Percentiles rank a stretch among this genome's conserved stretches.
Conservation (phyloP, 306 rosid species). For the Abrus precatorius region DNA sequence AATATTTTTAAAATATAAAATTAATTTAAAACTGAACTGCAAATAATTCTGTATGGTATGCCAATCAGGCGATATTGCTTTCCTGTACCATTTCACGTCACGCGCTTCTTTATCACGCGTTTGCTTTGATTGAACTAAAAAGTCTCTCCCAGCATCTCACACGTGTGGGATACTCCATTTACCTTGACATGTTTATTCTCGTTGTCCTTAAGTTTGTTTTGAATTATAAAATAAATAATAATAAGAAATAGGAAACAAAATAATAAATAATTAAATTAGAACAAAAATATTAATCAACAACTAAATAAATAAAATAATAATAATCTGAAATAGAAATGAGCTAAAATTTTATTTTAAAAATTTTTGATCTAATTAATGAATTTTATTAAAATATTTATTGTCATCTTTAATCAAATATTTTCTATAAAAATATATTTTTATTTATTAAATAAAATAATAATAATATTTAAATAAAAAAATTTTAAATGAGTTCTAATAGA, state of each 20-base stretch:
- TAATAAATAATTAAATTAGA: neutral
- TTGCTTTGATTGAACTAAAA: neutral
- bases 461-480: no score
- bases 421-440: no score
- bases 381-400: slow-evolving; percentile 22
- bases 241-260: neutral
- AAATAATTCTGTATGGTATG: no score
- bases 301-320: neutral
- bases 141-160: slow-evolving; percentile 11
- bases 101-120: no score
- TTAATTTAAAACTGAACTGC: no score
- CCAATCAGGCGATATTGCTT: no score
- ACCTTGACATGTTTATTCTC: slow-evolving; percentile 3
- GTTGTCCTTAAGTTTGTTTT: neutral
- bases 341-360: neutral
- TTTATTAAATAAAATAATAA: no score
- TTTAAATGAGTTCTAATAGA: no score
- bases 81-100: no score
- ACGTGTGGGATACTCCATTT: slow-evolving; percentile 46
- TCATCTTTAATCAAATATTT: no score
- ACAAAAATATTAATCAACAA: no score
- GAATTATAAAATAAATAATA: neutral
- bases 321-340: neutral
- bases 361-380: slow-evolving; percentile 6
- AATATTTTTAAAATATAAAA: no score